A percentile compares a stretch with the other conserved stretches of the same genome.
phyloP scores from a whole-genome alignment of 208 protist genomes.

The Leishmania guyanensis region DNA sequence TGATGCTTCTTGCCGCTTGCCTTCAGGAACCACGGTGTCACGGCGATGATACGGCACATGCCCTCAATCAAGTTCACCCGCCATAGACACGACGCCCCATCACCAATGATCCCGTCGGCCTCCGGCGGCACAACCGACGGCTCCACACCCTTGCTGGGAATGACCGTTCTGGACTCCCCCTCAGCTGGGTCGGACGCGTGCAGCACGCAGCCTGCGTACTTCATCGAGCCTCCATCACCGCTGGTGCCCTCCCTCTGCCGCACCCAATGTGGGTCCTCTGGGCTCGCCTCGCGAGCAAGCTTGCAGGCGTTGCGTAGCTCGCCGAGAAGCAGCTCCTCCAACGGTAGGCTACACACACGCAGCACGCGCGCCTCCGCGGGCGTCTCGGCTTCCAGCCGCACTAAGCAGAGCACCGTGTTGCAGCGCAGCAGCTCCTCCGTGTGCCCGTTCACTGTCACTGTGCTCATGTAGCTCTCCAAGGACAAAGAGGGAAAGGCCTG shows the following conservation, averaged over 20 bases:
- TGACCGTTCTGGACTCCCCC: neutral
- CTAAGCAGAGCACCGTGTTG: slow-evolving; percentile 13
- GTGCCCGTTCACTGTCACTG: slow-evolving; percentile 10
- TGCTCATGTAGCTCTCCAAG: slow-evolving; percentile 18
- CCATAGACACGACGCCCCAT: slow-evolving; percentile 58
- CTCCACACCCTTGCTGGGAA: slow-evolving; percentile 14
- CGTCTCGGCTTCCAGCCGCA: neutral
- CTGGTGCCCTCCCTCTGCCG: slow-evolving; percentile 13
- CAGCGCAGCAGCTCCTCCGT: slow-evolving; percentile 13
- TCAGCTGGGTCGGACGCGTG: slow-evolving; percentile 3
- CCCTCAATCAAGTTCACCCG: slow-evolving; percentile 37
- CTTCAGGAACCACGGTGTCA: slow-evolving; percentile 60
- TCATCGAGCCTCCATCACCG: neutral
- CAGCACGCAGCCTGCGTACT: slow-evolving; percentile 13
- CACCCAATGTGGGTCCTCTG: slow-evolving; percentile 50
- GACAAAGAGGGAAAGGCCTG: slow-evolving; percentile 2
- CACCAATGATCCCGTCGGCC: slow-evolving; percentile 44
- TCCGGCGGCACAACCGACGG: slow-evolving; percentile 26
- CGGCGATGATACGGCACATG: slow-evolving; percentile 42
- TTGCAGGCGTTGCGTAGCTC: slow-evolving; percentile 61
- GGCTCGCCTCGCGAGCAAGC: slow-evolving; percentile 45
- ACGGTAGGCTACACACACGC: slow-evolving; percentile 31
- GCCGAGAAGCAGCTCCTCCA: slow-evolving; percentile 66
- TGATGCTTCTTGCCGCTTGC: slow-evolving; percentile 38
- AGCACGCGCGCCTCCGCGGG: slow-evolving; percentile 27